Evolutionary conservation across 2,329 filamentous ascomycete species (phyloP).

Genomic region (Amylocarpus encephaloides): DNA sequence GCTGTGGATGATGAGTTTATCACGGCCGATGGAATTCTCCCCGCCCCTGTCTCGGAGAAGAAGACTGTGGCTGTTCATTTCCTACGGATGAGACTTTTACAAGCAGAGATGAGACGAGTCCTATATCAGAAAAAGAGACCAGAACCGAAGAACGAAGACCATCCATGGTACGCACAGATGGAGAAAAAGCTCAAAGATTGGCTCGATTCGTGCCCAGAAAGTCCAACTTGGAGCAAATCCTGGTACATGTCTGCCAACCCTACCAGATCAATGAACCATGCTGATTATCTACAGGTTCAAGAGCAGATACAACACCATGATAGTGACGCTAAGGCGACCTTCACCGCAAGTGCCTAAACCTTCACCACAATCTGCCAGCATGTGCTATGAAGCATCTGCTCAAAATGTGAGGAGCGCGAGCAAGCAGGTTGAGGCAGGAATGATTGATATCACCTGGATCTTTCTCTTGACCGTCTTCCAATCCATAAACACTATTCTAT

Average conservation of each 20-base stretch:
- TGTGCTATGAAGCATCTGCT: constrained; percentile 76
- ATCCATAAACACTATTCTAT: constrained; percentile 84
- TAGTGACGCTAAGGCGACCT: constrained; percentile 81
- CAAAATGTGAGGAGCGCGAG: constrained; percentile 77
- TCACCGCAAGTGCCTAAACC: constrained; percentile 89
- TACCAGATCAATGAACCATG: constrained; percentile 1
- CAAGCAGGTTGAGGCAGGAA: constrained; percentile 68
- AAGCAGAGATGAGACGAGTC: constrained; percentile 79
- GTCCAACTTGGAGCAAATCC: constrained; percentile 64
- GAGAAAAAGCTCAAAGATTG: constrained; percentile 72
- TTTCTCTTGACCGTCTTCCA: constrained; percentile 87
- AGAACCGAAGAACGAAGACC: constrained; percentile 69
- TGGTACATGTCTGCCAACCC: constrained; percentile 49
- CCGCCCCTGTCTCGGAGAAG: constrained; percentile 67
- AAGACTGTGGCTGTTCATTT: constrained; percentile 91
- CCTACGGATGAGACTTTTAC: constrained; percentile 81
- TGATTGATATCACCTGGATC: constrained; percentile 87
- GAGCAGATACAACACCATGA: constrained; percentile 75
- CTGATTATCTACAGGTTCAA: constrained; percentile 46
- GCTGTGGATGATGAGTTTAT: constrained; percentile 79
- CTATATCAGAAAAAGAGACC: constrained; percentile 79
- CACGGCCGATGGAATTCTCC: constrained; percentile 65
- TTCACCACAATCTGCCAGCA: constrained; percentile 67
- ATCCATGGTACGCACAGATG: constrained; percentile 84
- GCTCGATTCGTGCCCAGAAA: constrained; percentile 69